Conservation (phyloP, 805 yeast genomes). For the Spathaspora hagerdaliae region DNA sequence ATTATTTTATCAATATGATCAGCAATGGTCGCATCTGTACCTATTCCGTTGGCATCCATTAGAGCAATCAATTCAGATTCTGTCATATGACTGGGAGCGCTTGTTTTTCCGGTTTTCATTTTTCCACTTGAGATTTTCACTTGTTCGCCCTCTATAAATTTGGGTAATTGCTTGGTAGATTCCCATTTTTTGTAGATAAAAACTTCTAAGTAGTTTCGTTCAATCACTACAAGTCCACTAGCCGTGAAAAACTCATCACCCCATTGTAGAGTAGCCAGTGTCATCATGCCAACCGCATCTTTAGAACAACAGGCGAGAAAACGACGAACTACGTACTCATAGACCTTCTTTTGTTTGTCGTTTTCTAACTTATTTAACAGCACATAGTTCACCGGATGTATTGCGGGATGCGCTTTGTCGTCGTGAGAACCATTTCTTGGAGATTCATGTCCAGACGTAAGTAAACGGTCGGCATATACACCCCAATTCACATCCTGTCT, state of each 20-base stretch:
- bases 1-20: slow-evolving; percentile 88
- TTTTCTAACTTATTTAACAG: slow-evolving; percentile 23
- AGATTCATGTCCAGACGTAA: slow-evolving; percentile 41
- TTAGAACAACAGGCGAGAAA: slow-evolving; percentile 89
- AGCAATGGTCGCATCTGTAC: slow-evolving; percentile 98
- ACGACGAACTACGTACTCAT: slow-evolving; percentile 80
- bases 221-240: slow-evolving; percentile 70
- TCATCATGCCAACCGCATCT: slow-evolving; percentile 78
- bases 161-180: slow-evolving; percentile 60
- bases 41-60: slow-evolving; percentile 97
- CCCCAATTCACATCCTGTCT: slow-evolving; percentile 63
- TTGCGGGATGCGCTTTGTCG: slow-evolving; percentile 98
- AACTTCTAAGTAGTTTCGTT: slow-evolving; percentile 74
- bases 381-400: slow-evolving; percentile 72
- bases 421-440: slow-evolving; percentile 84
- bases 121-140: slow-evolving; percentile 54
- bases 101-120: slow-evolving; percentile 69
- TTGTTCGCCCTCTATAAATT: slow-evolving; percentile 51
- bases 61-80: slow-evolving; percentile 88
- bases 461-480: slow-evolving; percentile 47
- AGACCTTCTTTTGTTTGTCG: slow-evolving; percentile 61
- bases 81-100: slow-evolving; percentile 80
- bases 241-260: slow-evolving; percentile 70
- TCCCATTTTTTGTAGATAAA: slow-evolving; percentile 81
- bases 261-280: slow-evolving; percentile 68